Evolutionary conservation across 495 filamentous ascomycete genomes (phyloP).

Genomic region (Aspergillus campestris): DNA sequence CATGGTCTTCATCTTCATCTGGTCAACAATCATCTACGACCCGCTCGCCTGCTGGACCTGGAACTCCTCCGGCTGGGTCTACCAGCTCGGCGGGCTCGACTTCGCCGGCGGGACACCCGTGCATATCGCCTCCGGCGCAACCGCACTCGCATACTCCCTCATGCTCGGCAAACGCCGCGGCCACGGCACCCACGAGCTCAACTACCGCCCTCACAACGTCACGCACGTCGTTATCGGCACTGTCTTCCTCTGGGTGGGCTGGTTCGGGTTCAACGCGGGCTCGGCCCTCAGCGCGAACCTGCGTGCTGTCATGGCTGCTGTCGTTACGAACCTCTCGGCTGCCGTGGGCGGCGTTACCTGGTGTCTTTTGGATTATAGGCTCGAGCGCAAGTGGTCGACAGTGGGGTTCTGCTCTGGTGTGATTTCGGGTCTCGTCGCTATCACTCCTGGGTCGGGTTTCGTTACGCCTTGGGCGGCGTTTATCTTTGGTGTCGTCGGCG

Average conservation of each 20-base stretch:
- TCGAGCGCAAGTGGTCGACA: constrained; percentile 93
- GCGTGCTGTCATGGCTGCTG: constrained; percentile 56
- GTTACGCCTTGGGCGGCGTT: constrained; percentile 93
- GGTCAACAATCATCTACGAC: constrained; percentile 90
- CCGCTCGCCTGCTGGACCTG: constrained; percentile 98
- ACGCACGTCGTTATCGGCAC: constrained; percentile 95
- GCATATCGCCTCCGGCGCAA: constrained; percentile 85
- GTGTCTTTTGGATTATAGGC: constrained; percentile 88
- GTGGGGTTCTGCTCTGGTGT: constrained; percentile 96
- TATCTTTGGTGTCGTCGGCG: constrained; percentile 78
- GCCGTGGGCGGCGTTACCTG: constrained; percentile 83
- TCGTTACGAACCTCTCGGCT: constrained; percentile 49
- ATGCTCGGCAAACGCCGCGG: constrained; percentile 78
- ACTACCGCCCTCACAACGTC: constrained; percentile 96
- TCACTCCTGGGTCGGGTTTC: constrained; percentile 85
- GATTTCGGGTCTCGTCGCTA: constrained; percentile 84
- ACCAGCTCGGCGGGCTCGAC: constrained; percentile 77
- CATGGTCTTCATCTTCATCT: constrained; percentile 94
- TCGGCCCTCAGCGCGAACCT: constrained; percentile 84
- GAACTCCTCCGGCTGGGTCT: constrained; percentile 83
- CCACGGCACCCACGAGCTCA: constrained; percentile 79
- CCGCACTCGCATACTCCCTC: constrained; percentile 80
- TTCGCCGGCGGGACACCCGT: constrained; percentile 96
- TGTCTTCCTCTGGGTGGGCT: constrained; percentile 97
- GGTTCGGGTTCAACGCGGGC: constrained; percentile 98